Percentiles rank a stretch among this genome's conserved stretches.
phyloP scores from a whole-genome alignment of 306 rosid genomes.

The Mimosa pudica region DNA sequence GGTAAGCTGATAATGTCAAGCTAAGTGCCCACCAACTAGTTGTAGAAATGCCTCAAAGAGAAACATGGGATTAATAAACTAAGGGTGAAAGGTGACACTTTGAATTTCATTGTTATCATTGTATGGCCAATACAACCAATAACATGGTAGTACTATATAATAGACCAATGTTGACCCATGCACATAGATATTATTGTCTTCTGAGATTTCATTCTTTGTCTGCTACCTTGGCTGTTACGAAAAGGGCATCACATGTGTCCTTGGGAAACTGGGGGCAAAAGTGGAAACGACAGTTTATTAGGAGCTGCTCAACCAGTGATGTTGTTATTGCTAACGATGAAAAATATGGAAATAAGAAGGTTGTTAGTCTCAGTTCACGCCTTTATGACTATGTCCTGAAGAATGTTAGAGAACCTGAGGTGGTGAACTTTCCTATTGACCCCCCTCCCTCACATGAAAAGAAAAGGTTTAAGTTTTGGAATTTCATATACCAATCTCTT shows the following conservation, averaged over 20 bases:
- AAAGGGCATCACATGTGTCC: constrained; percentile 29
- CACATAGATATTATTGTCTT: constrained; percentile 27
- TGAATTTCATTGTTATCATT: background rate
- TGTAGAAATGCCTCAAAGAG: constrained; percentile 44
- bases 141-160: constrained; percentile 47
- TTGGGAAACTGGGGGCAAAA: constrained; percentile 35
- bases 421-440: constrained; percentile 35
- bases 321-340: constrained; percentile 56
- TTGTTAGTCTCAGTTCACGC: constrained; percentile 66
- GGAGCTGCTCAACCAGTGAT: constrained; percentile 52
- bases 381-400: constrained; percentile 77
- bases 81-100: background rate
- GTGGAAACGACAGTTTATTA: constrained; percentile 37
- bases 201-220: constrained; percentile 37
- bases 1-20: background rate
- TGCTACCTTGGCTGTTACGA: constrained; percentile 32
- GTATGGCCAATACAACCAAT: constrained; percentile 49
- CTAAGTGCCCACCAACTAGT: constrained; percentile 43
- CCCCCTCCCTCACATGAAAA: background rate
- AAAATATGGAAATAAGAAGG: constrained; percentile 73
- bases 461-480: background rate
- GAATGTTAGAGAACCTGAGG: constrained; percentile 93
- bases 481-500: constrained; percentile 3
- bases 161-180: constrained; percentile 47
- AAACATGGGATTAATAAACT: background rate